These are phyloP conservation scores for Boletellus emodensis DNA, from an alignment of 768 basidiomycete species.

Conservation along the genomic window DNA sequence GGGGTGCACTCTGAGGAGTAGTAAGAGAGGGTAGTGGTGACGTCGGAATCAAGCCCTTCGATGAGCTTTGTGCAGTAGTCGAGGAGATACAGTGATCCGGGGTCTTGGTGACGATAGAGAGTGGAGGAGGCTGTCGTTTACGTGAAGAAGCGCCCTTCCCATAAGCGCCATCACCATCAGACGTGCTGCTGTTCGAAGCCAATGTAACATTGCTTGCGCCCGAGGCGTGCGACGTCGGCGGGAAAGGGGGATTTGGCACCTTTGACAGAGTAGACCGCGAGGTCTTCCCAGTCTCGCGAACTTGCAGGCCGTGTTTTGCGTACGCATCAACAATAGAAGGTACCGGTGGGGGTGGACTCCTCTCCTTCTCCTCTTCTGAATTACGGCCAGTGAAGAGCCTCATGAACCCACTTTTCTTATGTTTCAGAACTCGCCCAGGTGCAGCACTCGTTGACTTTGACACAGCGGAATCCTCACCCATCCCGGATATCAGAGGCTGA, in stretches of 20 bases:
- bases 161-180: conserved; percentile 13
- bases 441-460: conserved; percentile 9
- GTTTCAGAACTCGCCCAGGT: conserved; percentile 52
- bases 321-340: conserved; percentile 44
- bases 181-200: conserved; percentile 5
- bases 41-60: conserved; percentile 12
- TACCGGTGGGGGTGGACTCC: conserved; percentile 50
- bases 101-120: conserved; percentile 28
- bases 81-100: conserved; percentile 14
- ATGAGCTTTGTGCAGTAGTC: conserved; percentile 7
- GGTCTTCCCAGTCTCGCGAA: conserved; percentile 28
- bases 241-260: conserved; percentile 41
- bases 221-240: conserved; percentile 32
- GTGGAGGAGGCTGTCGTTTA: conserved; percentile 28
- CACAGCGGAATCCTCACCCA: conserved; percentile 37
- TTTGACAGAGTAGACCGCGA: conserved; percentile 29
- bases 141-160: conserved; percentile 22
- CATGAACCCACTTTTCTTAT: conserved; percentile 83
- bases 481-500: conserved; percentile 35
- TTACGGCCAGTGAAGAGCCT: conserved; percentile 59
- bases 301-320: conserved; percentile 22
- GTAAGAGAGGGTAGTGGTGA: conserved; percentile 11
- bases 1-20: conserved; percentile 60
- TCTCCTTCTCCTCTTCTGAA: conserved; percentile 33
- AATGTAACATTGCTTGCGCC: conserved; percentile 14